Base-by-base conservation (phyloP, 1,284 basidiomycete genomes). In the Ganoderma leucocontextum region DNA sequence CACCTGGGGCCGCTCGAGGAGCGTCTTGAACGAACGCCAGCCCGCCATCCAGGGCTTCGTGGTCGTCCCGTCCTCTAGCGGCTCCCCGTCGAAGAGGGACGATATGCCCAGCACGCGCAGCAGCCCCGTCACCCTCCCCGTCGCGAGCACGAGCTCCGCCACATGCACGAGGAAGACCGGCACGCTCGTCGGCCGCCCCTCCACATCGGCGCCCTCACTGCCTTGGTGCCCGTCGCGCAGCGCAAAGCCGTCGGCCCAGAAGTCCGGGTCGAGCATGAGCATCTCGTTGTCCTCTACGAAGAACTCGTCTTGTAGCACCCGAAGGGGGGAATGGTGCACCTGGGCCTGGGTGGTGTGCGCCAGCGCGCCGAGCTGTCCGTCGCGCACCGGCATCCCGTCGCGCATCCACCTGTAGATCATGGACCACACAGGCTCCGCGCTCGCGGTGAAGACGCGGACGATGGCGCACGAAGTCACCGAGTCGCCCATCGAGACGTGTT, bases 51-150 rank as follows among this genome's bases (percentile, higher is more conserved):
- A 83, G 6, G 74, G 68, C 4, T 70, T 68, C 6, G 29, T 33
- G 19, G 12, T 8, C 0, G 42, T 4, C 1, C 22, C 62, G 5
- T 65, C 66, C 39, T 66, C 57, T 42, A 35, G 49, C 1, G 70
- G 41, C 15, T 69, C 65, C 0, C 69, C 71, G 33, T 70, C 77
- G 19, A 75, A 71, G 15, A 73, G 63, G 1, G 71, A 63, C 3
- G 75, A 68, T 44, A 78, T 68, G 52, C 80, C 78, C 62, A 90
- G 78, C 35, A 82, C 82, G 13, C 85, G 82, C 36, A 95, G 82
- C 47, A 96, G 81, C 1, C 95, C 95, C 13, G 91, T 85, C 0
- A 93, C 89, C 77, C 96, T 96, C 7, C 95, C 95, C 0, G 92
- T 89, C 38, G 87, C 86, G 17, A 96, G 80, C 0, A 95, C 80